phyloP scores from a whole-genome alignment of 2,329 filamentous ascomycete species.

The Dothistroma pini region DNA sequence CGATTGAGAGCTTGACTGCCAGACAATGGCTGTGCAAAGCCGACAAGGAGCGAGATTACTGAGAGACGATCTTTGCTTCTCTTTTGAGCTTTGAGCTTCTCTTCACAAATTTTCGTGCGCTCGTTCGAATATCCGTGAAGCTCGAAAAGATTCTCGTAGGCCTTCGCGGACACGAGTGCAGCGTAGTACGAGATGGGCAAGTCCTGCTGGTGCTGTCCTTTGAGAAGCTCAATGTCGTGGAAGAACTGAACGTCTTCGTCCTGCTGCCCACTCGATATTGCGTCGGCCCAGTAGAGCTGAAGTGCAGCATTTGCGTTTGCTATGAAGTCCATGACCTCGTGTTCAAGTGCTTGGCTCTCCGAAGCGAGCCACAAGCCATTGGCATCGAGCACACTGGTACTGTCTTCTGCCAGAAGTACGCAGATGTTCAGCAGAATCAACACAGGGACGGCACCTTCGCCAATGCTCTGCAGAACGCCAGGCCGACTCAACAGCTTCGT shows the following conservation, averaged over 20 bases:
- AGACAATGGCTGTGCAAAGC: slow-evolving; percentile 48
- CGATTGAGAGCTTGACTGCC: slow-evolving; percentile 47
- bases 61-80: slow-evolving; percentile 43
- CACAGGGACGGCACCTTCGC: slow-evolving; percentile 38
- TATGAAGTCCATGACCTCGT: slow-evolving; percentile 52
- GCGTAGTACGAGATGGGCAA: slow-evolving; percentile 39
- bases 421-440: slow-evolving; percentile 53
- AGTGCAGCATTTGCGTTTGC: slow-evolving; percentile 49
- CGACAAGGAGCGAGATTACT: slow-evolving; percentile 47
- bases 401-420: slow-evolving; percentile 57
- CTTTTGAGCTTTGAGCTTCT: slow-evolving; percentile 31
- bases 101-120: slow-evolving; percentile 36
- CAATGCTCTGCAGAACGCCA: slow-evolving; percentile 29
- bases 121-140: slow-evolving; percentile 39
- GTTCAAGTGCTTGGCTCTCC: slow-evolving; percentile 42
- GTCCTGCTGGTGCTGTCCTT: slow-evolving; percentile 2
- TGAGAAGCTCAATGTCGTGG: slow-evolving; percentile 10
- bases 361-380: slow-evolving; percentile 51
- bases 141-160: slow-evolving; percentile 41
- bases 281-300: slow-evolving; percentile 36
- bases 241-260: slow-evolving; percentile 3
- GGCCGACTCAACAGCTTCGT: slow-evolving; percentile 53
- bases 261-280: not conserved
- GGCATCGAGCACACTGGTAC: slow-evolving; percentile 53
- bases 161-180: slow-evolving; percentile 38